These are phyloP conservation scores for Apiotrichum montevideense DNA, from an alignment of 1,284 basidiomycete species.

Conservation along the genomic window DNA sequence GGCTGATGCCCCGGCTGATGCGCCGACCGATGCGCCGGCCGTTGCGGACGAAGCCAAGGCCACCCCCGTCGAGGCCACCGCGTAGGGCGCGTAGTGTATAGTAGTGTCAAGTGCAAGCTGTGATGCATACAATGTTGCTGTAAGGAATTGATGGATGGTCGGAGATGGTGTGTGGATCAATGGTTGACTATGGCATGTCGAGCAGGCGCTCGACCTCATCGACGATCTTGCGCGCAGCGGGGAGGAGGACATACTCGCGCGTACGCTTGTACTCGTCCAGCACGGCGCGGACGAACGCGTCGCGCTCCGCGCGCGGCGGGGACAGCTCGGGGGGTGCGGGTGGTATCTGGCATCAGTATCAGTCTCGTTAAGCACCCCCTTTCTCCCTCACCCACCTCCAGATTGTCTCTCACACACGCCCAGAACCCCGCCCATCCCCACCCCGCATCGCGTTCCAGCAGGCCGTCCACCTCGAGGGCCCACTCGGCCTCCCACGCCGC, in stretches of 20 bases:
- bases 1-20: neutral
- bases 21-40: too few species aligned
- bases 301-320: conserved; percentile 19
- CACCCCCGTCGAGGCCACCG: neutral
- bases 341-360: conserved; percentile 18
- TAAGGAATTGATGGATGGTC: neutral
- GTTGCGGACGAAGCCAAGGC: too few species aligned
- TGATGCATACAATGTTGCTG: neutral
- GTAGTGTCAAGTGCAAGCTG: neutral
- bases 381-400: conserved; percentile 24
- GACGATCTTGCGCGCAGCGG: conserved; percentile 17
- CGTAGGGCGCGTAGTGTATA: neutral
- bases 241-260: conserved; percentile 27
- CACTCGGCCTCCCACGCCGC: conserved; percentile 48
- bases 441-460: conserved; percentile 49
- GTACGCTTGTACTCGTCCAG: conserved; percentile 22
- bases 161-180: neutral
- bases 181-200: neutral
- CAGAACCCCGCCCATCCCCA: conserved; percentile 49
- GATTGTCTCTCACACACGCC: conserved; percentile 31
- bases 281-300: conserved; percentile 21
- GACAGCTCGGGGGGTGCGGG: conserved; percentile 19
- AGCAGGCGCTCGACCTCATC: conserved; percentile 19
- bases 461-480: conserved; percentile 47
- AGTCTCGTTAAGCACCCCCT: too few species aligned